Conservation (phyloP, 805 yeast species). For the Kodamaea sagamina region DNA sequence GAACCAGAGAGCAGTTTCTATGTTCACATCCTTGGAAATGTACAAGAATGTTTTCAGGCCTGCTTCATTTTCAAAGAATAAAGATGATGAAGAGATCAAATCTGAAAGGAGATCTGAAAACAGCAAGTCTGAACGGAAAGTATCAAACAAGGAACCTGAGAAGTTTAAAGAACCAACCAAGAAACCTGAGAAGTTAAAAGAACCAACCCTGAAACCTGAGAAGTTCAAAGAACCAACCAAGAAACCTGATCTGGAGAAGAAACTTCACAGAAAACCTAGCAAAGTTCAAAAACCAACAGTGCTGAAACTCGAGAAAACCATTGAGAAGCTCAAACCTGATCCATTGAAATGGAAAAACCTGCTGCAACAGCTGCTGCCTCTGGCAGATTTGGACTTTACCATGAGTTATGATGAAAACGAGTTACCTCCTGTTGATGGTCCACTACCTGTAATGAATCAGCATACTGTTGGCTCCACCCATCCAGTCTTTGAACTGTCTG, state of each 20-base stretch:
- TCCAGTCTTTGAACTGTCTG: neutral
- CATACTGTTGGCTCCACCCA: too few relatives aligned
- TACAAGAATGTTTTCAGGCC: constrained; percentile 10
- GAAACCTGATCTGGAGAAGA: neutral
- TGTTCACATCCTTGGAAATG: constrained; percentile 15
- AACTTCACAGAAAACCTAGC: neutral
- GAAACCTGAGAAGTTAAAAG: too few relatives aligned
- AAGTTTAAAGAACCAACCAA: too few relatives aligned
- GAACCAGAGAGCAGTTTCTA: constrained; percentile 15
- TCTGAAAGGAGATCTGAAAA: too few relatives aligned
- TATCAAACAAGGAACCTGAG: too few relatives aligned
- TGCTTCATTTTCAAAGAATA: constrained; percentile 1
- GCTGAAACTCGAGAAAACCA: too few relatives aligned
- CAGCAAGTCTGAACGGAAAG: neutral
- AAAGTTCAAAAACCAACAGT: too few relatives aligned
- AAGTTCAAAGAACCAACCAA: too few relatives aligned
- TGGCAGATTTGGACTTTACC: constrained; percentile 2
- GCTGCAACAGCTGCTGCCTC: constrained; percentile 2
- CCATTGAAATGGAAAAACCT: neutral
- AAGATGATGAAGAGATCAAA: neutral
- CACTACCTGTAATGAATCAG: neutral
- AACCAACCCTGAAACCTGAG: too few relatives aligned
- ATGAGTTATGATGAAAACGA: neutral
- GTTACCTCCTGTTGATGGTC: neutral
- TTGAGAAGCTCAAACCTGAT: too few relatives aligned